Percentiles rank a stretch among this genome's conserved stretches.
Conservation (phyloP, 1,284 basidiomycete genomes). For the Cystobasidium slooffiae region DNA sequence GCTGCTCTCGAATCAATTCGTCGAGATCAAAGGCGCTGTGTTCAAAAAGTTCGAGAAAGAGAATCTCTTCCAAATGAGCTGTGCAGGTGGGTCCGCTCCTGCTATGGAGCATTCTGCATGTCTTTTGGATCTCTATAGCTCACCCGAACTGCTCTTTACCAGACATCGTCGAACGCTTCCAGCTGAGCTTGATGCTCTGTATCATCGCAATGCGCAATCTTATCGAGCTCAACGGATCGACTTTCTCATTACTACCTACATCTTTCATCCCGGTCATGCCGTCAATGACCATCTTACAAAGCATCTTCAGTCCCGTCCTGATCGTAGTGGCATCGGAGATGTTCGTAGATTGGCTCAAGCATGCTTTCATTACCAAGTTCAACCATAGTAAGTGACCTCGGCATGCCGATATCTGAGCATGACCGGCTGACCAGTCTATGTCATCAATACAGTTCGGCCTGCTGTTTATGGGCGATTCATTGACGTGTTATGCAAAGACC, state of each 20-base stretch:
- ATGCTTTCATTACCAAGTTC: constrained; percentile 99
- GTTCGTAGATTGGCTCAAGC: constrained; percentile 98
- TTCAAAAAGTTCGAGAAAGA: constrained; percentile 99
- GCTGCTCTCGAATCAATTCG: constrained; percentile 96
- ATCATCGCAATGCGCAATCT: constrained; percentile 93
- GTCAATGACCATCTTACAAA: constrained; percentile 66
- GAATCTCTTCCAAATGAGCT: constrained; percentile 98
- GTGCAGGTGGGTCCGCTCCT: constrained; percentile 84
- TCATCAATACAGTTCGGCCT: constrained; percentile 72
- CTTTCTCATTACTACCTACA: constrained; percentile 68
- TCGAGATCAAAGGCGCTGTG: constrained; percentile 98
- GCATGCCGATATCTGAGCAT: not conserved
- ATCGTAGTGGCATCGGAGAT: constrained; percentile 91
- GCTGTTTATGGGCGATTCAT: constrained; percentile 94
- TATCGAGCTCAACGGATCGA: constrained; percentile 89
- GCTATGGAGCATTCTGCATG: too few species aligned
- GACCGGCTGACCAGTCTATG: constrained; percentile 61
- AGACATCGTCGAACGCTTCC: constrained; percentile 99
- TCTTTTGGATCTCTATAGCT: not conserved
- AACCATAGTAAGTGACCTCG: constrained; percentile 56
- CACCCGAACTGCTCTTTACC: not conserved
- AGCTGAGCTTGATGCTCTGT: constrained; percentile 84
- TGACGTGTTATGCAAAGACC: constrained; percentile 92
- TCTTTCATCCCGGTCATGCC: constrained; percentile 56
- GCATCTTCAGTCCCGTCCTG: constrained; percentile 88